Base-by-base conservation (phyloP, 371 early-diverging fungal genomes). In the Lichtheimia corymbifera region DNA sequence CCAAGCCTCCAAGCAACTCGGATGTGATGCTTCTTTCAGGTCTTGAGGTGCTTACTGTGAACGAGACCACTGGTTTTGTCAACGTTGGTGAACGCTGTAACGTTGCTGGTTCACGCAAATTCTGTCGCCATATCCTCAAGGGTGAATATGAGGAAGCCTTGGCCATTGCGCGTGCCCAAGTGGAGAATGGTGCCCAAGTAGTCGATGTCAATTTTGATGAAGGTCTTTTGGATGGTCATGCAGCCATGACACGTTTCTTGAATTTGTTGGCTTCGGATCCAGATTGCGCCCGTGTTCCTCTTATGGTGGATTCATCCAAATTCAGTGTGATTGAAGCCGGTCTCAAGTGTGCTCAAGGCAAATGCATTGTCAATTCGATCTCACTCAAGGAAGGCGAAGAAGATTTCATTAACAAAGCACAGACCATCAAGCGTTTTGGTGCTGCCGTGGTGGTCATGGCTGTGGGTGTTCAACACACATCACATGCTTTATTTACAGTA, bases 401-500 rank as follows among this genome's bases (percentile, higher is more conserved):
- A 45, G 97, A 96, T 53, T 96, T 95, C 64, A 77, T 95, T 55
- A 85, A 86, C 63, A 94, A 94, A 75, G 97, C 95, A 1, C 86
- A 84, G 57, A 85, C 93, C 40, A 86, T 96, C 64, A 87, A 86
- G 59, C 85, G 95, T 13, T 95, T 89, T 59, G 97, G 97, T 70
- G 95, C 96, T 28, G 97, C 96, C n/a, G 94, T 95, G 30, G 93
- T 96, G 28, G 95, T 95, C 50, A 96, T 96, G 96, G 97, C 97
- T 58, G 87, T 84, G 72, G 74, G 82, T 72, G n/a, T 27, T 40
- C 30, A 52, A 61, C n/a, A 61, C 53, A 40, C 44, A 43, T 13
- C 47, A 25, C 35, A 35, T 35, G 35, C 35, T 35, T 35, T 35
- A 2, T 9, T 35, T 35, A 35, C 35, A 35, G 35, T 47, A 11